These are phyloP conservation scores for Trametes cubensis DNA, from an alignment of 768 basidiomycete species.

Conservation along the genomic window DNA sequence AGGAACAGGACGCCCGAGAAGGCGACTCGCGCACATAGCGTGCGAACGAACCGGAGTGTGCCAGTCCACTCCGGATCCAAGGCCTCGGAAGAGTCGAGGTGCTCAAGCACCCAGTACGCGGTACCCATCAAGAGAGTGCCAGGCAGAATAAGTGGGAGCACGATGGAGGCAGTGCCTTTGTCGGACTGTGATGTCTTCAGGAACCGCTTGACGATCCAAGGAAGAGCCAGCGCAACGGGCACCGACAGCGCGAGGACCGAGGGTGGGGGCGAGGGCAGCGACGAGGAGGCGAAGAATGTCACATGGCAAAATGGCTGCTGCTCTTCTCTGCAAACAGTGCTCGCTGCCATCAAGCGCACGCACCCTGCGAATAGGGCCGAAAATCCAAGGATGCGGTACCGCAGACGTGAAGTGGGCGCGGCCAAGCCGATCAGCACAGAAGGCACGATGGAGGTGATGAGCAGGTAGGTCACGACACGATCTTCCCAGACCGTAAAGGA, in stretches of 20 bases:
- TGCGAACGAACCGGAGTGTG: conserved; percentile 54
- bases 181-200: conserved; percentile 73
- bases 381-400: conserved; percentile 75
- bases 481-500: conserved; percentile 99
- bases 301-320: conserved; percentile 88
- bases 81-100: conserved; percentile 60
- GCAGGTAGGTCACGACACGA: conserved; percentile 72
- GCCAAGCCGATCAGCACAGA: conserved; percentile 62
- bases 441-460: conserved; percentile 64
- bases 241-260: conserved; percentile 60
- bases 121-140: conserved; percentile 62
- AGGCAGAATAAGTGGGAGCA: conserved; percentile 61
- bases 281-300: conserved; percentile 83
- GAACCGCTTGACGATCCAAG: conserved; percentile 56
- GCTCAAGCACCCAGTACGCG: conserved; percentile 82
- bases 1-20: conserved; percentile 54
- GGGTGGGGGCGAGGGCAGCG: conserved; percentile 65
- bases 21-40: conserved; percentile 61
- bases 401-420: conserved; percentile 70
- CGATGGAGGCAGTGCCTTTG: conserved; percentile 66
- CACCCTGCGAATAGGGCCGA: conserved; percentile 65
- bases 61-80: conserved; percentile 45
- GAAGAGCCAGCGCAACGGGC: conserved; percentile 57
- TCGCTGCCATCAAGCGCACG: conserved; percentile 74
- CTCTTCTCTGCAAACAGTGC: conserved; percentile 93